Percentiles rank a stretch among this genome's conserved stretches.
phyloP scores from a whole-genome alignment of 2,329 filamentous ascomycete genomes.

The Penicillium sumatraense region DNA sequence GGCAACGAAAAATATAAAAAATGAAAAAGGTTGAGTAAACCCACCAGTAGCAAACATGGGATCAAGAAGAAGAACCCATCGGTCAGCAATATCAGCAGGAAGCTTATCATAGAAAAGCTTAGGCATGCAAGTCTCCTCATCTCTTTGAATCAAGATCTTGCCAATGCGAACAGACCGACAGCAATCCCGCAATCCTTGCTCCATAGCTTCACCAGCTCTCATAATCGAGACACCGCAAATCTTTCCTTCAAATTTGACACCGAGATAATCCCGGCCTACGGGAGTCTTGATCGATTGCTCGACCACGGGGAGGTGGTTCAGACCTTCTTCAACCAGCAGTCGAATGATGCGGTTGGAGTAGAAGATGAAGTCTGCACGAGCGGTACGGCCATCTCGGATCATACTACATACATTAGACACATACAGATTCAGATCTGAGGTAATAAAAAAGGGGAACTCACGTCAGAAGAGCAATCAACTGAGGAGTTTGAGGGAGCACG shows the following conservation, averaged over 20 bases:
- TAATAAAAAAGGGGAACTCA: slow-evolving; percentile 58
- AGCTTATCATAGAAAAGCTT: slow-evolving; percentile 98
- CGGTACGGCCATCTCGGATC: slow-evolving; percentile 89
- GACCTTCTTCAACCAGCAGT: slow-evolving; percentile 90
- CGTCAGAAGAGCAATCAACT: slow-evolving; percentile 97
- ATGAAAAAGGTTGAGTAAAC: slow-evolving; percentile 1
- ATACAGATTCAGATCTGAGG: too few species aligned
- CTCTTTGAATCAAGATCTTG: slow-evolving; percentile 96
- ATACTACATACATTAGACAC: slow-evolving; percentile 69
- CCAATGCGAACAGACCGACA: slow-evolving; percentile 97
- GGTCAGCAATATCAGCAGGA: slow-evolving; percentile 85
- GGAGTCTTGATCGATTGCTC: slow-evolving; percentile 89
- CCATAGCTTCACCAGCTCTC: slow-evolving; percentile 98
- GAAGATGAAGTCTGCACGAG: slow-evolving; percentile 96
- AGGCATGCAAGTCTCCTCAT: slow-evolving; percentile 90
- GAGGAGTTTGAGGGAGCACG: slow-evolving; percentile 88
- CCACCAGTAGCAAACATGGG: slow-evolving; percentile 98
- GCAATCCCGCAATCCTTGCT: slow-evolving; percentile 93
- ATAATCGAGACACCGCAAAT: slow-evolving; percentile 99
- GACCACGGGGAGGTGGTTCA: slow-evolving; percentile 93
- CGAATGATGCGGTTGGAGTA: slow-evolving; percentile 98
- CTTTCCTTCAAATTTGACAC: slow-evolving; percentile 94
- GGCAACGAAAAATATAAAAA: not conserved
- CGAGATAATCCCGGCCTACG: slow-evolving; percentile 83
- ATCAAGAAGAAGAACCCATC: slow-evolving; percentile 93